Percentiles rank a stretch among this genome's conserved stretches.
These are phyloP conservation scores for Crithidia expoeki DNA, from an alignment of 208 protist genomes.

Conservation along the genomic window DNA sequence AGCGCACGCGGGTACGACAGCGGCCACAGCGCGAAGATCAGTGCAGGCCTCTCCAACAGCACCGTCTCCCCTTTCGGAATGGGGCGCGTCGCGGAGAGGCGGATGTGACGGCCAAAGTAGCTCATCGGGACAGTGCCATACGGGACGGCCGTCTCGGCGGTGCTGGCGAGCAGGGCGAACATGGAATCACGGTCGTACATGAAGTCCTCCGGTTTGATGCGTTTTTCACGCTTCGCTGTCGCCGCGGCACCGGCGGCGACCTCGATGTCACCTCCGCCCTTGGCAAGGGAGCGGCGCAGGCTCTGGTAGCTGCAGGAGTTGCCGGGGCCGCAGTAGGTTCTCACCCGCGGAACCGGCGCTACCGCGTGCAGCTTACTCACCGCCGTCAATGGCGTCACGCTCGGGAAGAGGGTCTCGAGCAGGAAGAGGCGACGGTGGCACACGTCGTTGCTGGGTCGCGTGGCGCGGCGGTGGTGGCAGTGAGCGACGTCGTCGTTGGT, in stretches of 20 bases:
- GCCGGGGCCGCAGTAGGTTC: not conserved
- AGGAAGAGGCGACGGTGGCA: constrained; percentile 37
- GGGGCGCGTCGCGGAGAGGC: constrained; percentile 34
- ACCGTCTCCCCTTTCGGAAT: constrained; percentile 23
- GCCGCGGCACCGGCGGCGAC: not conserved
- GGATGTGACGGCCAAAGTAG: constrained; percentile 39
- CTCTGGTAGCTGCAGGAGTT: not conserved
- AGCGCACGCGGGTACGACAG: constrained; percentile 1
- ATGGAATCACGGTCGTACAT: constrained; percentile 37
- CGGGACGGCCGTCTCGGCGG: constrained; percentile 23
- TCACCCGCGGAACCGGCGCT: not conserved
- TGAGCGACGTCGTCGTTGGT: not conserved
- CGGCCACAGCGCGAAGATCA: constrained; percentile 30
- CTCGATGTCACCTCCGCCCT: not conserved
- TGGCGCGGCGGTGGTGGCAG: constrained; percentile 2
- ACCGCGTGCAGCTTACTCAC: constrained; percentile 17
- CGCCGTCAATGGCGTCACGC: constrained; percentile 19
- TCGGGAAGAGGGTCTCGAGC: constrained; percentile 35
- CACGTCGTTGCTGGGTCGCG: constrained; percentile 22
- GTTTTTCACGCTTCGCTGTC: not conserved
- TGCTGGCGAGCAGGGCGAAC: constrained; percentile 22
- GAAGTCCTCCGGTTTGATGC: constrained; percentile 27
- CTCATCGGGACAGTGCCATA: constrained; percentile 30
- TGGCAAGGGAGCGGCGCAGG: not conserved
- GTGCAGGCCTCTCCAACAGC: constrained; percentile 28